Evolutionary conservation across 2,329 filamentous ascomycete genomes (phyloP).

Genomic region (Stagonosporopsis tanaceti): DNA sequence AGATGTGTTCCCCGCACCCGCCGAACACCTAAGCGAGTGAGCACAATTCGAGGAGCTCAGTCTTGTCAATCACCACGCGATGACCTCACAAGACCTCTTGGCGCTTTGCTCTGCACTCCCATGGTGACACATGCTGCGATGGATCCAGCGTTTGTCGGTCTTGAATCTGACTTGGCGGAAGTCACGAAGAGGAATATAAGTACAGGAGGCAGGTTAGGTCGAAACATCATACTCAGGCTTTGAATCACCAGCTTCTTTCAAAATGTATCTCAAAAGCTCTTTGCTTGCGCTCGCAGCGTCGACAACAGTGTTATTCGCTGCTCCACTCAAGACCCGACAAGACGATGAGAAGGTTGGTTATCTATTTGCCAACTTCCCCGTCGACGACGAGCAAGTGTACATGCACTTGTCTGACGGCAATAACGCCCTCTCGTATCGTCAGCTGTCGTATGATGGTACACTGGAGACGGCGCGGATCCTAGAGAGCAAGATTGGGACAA

Average conservation of each 20-base stretch:
- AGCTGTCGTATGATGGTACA: constrained; percentile 14
- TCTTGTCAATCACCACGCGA: not conserved
- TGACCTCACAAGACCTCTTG: constrained; percentile 12
- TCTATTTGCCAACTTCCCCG: constrained; percentile 14
- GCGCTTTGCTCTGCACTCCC: not conserved
- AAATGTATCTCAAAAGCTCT: not conserved
- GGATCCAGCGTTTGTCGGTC: not conserved
- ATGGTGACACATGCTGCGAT: too few relatives aligned
- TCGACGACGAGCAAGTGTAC: constrained; percentile 17
- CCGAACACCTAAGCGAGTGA: constrained; percentile 5
- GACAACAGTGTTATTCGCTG: not conserved
- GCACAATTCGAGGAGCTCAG: constrained; percentile 1
- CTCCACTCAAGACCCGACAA: constrained; percentile 8
- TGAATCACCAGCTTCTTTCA: not conserved
- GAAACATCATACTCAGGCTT: too few relatives aligned
- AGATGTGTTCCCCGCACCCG: constrained; percentile 6
- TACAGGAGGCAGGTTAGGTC: not conserved
- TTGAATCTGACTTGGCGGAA: constrained; percentile 6
- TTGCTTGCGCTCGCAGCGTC: not conserved
- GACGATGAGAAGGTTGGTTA: constrained; percentile 15
- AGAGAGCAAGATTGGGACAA: constrained; percentile 9
- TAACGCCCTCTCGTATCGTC: constrained; percentile 9
- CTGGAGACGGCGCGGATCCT: constrained; percentile 7
- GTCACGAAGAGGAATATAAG: not conserved
- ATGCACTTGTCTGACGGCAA: constrained; percentile 18